Percentiles rank a stretch among this genome's conserved stretches.
phyloP scores from a whole-genome alignment of 371 early-diverging fungal genomes.

The Mortierella sp. region DNA sequence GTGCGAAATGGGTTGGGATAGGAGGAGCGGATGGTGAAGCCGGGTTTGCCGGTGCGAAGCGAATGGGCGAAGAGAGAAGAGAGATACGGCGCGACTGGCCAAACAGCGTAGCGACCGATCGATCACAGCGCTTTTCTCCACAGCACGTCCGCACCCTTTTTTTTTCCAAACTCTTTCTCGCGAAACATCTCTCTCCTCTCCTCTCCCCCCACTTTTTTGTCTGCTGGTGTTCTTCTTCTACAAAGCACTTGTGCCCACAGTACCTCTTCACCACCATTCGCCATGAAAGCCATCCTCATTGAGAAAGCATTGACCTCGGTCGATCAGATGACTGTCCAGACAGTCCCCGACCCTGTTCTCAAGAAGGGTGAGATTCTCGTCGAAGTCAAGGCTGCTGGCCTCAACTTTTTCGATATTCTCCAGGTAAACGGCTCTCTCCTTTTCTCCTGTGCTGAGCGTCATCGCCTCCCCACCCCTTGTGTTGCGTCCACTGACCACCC shows the following conservation, averaged over 20 bases:
- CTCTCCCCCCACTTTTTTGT: no score
- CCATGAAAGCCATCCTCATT: conserved; percentile 78
- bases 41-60: no score
- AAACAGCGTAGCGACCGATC: conserved; percentile 37
- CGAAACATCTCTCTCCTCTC: no score
- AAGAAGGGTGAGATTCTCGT: conserved; percentile 74
- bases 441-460: neutral
- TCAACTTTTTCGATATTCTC: conserved; percentile 89
- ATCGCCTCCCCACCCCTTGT: no score
- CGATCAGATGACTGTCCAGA: conserved; percentile 72
- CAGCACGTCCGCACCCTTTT: no score
- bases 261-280: neutral
- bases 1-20: no score
- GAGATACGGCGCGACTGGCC: no score
- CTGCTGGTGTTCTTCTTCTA: neutral
- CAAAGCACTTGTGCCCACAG: neutral
- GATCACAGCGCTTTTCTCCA: no score
- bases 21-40: no score
- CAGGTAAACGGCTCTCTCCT: conserved; percentile 58
- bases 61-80: no score
- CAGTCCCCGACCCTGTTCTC: conserved; percentile 66
- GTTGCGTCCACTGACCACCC: neutral
- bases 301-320: conserved; percentile 77
- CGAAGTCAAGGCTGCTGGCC: conserved; percentile 76
- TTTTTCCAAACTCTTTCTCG: no score